A percentile compares a stretch with the other conserved stretches of the same genome.
Conservation (phyloP, 805 yeast genomes). For the Yueomyces sp. region DNA sequence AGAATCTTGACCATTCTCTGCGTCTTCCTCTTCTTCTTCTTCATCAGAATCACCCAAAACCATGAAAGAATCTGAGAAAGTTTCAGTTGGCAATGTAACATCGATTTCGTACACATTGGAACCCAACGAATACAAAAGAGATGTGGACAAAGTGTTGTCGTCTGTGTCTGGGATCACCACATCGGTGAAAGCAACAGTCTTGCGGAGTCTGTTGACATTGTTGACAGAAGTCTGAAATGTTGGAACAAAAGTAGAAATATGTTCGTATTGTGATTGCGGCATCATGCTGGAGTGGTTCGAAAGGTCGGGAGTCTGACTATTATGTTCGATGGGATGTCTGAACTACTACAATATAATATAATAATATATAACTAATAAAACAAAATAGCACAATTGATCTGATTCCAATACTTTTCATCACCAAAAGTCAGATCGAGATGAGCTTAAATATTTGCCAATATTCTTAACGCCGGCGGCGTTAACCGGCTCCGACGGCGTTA, state of each 20-base stretch:
- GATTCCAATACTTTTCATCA: no score
- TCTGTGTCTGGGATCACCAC: slow-evolving; percentile 20
- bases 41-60: slow-evolving; percentile 10
- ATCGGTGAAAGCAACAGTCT: slow-evolving; percentile 16
- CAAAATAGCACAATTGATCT: no score
- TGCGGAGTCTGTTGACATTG: slow-evolving; percentile 10
- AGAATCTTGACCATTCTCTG: not conserved
- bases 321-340: no score
- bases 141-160: slow-evolving; percentile 15
- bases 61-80: slow-evolving; percentile 5
- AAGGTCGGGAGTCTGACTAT: no score
- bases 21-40: slow-evolving; percentile 2
- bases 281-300: no score
- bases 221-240: slow-evolving; percentile 24
- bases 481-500: no score
- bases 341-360: no score
- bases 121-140: slow-evolving; percentile 20
- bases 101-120: slow-evolving; percentile 21
- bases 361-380: no score
- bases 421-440: no score
- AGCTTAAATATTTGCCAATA: no score
- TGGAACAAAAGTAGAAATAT: slow-evolving; percentile 25
- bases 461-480: no score
- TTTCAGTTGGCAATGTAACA: slow-evolving; percentile 17
- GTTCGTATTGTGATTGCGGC: slow-evolving; percentile 8